Conservation (phyloP, 495 filamentous ascomycete genomes). For the Tuber magnatum region DNA sequence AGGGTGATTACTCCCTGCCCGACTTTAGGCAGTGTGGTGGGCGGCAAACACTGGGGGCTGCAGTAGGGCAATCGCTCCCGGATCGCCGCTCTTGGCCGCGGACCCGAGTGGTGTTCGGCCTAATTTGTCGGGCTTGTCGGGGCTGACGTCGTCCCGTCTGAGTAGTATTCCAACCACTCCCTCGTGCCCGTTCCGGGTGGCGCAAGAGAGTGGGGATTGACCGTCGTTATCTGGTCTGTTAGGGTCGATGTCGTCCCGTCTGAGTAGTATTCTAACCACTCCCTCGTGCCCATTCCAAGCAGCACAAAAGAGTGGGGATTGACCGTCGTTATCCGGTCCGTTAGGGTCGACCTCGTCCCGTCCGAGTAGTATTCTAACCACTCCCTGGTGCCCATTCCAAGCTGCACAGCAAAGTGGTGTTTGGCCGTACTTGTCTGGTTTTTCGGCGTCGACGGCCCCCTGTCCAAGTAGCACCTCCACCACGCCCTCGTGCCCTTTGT, state of each 20-base stretch:
- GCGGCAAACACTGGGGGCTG: too few relatives aligned
- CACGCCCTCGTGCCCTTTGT: not conserved
- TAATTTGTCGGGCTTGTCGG: too few relatives aligned
- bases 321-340: not conserved
- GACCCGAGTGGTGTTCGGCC: too few relatives aligned
- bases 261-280: not conserved
- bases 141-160: too few relatives aligned
- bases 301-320: not conserved
- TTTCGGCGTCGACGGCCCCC: not conserved
- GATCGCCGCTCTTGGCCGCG: too few relatives aligned
- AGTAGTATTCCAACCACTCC: too few relatives aligned
- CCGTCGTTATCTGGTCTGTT: not conserved
- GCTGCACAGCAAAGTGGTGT: not conserved
- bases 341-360: not conserved
- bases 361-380: not conserved
- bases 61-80: too few relatives aligned
- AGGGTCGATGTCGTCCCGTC: not conserved
- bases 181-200: too few relatives aligned
- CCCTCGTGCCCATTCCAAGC: not conserved
- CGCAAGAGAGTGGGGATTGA: not conserved
- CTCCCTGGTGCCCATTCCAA: not conserved
- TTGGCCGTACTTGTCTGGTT: not conserved
- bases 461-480: not conserved
- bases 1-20: too few relatives aligned
- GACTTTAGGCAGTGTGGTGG: too few relatives aligned